Conservation (phyloP, 2,329 filamentous ascomycete genomes). For the Mariannaea elegans region DNA sequence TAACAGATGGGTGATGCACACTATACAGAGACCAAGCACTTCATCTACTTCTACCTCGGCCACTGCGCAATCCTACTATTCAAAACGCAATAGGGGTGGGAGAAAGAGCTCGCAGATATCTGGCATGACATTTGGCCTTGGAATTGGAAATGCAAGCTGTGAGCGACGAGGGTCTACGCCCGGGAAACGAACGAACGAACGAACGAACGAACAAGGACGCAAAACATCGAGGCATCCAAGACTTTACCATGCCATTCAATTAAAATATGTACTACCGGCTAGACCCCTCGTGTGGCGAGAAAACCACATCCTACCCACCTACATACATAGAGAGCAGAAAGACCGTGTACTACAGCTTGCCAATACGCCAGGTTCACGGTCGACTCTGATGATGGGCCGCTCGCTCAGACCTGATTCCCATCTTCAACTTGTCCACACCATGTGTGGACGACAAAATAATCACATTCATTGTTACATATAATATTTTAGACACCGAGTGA, state of each 20-base stretch:
- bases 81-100: conserved; percentile 85
- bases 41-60: conserved; percentile 99
- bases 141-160: conserved; percentile 41
- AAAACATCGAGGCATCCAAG: conserved; percentile 23
- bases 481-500: too few relatives aligned
- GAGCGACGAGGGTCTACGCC: conserved; percentile 32
- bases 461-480: not conserved
- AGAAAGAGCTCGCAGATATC: conserved; percentile 38
- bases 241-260: conserved; percentile 27
- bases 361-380: conserved; percentile 22
- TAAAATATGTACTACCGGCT: conserved; percentile 1
- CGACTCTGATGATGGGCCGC: conserved; percentile 15
- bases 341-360: conserved; percentile 23
- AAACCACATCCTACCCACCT: not conserved
- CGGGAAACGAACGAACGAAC: conserved; percentile 27
- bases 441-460: not conserved
- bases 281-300: conserved; percentile 17
- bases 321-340: conserved; percentile 5
- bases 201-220: conserved; percentile 14
- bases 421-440: conserved; percentile 1
- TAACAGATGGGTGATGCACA: conserved; percentile 19
- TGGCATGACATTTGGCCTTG: conserved; percentile 34
- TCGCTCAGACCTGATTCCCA: conserved; percentile 20
- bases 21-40: conserved; percentile 93
- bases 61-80: conserved; percentile 98